Percentiles rank a stretch among this genome's conserved stretches.
phyloP scores from a whole-genome alignment of 192 early-diverging fungal genomes.

The Spizellomyces punctatus region DNA sequence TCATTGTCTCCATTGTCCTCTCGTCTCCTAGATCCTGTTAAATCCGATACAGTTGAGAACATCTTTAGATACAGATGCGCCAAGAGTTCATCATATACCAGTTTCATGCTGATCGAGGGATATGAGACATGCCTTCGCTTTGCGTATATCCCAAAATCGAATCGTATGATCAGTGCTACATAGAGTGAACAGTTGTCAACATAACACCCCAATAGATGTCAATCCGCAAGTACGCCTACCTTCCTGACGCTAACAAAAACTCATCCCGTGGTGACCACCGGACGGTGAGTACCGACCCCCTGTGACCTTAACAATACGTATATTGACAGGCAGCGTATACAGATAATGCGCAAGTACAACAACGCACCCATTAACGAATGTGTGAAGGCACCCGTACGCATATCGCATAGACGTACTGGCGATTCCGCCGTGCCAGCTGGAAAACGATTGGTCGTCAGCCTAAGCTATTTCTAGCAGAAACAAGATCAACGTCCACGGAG shows the following conservation, averaged over 20 bases:
- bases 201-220: not conserved
- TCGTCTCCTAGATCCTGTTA: too few species aligned
- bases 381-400: conserved; percentile 58
- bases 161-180: conserved; percentile 66
- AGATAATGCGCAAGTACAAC: conserved; percentile 15
- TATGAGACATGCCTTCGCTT: conserved; percentile 63
- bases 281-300: conserved; percentile 55
- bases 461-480: too few species aligned
- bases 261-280: conserved; percentile 80
- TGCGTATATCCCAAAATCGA: conserved; percentile 86
- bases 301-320: conserved; percentile 59
- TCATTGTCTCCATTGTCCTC: not conserved
- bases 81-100: conserved; percentile 9
- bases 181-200: too few species aligned
- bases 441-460: not conserved
- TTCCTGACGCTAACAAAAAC: conserved; percentile 73
- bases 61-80: too few species aligned
- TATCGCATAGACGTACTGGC: conserved; percentile 78
- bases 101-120: conserved; percentile 64
- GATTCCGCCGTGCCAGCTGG: conserved; percentile 67
- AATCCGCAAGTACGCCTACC: conserved; percentile 34
- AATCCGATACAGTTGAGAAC: too few species aligned
- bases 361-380: conserved; percentile 41
- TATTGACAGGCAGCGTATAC: not conserved
- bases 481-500: not conserved